Conservation (phyloP, 1,284 basidiomycete species). For the Termitomyces sp. region DNA sequence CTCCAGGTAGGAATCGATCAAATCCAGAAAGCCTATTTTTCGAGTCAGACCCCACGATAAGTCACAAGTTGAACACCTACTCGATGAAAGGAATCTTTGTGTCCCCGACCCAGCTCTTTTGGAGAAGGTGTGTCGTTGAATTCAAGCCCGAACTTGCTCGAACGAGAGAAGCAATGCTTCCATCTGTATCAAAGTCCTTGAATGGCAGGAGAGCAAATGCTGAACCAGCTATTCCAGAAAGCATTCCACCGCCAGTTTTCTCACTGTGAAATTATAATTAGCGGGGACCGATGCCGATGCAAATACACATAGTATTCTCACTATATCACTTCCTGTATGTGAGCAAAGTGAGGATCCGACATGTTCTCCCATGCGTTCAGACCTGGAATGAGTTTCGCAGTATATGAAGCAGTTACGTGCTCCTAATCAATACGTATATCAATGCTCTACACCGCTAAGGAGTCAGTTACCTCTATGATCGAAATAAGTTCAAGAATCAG, state of each 20-base stretch:
- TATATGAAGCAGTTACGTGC: neutral
- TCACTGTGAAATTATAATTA: neutral
- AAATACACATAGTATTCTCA: neutral
- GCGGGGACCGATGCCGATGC: neutral
- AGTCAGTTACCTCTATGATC: neutral
- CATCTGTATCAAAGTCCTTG: neutral
- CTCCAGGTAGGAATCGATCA: neutral
- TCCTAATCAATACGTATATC: neutral
- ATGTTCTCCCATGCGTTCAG: neutral
- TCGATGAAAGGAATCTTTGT: neutral
- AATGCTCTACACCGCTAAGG: neutral
- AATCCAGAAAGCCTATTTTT: neutral
- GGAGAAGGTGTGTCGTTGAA: neutral
- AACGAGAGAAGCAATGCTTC: neutral
- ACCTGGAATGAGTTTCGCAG: neutral
- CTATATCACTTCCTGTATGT: neutral
- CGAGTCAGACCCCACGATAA: neutral
- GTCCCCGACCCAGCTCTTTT: neutral
- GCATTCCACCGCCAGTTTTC: neutral
- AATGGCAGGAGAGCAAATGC: neutral
- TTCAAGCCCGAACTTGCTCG: neutral
- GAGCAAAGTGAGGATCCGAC: neutral
- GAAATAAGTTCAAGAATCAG: neutral
- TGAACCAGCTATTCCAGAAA: neutral
- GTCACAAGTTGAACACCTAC: neutral